Base-by-base conservation (phyloP, 441 rosid species). In the Populus hybrid region DNA sequence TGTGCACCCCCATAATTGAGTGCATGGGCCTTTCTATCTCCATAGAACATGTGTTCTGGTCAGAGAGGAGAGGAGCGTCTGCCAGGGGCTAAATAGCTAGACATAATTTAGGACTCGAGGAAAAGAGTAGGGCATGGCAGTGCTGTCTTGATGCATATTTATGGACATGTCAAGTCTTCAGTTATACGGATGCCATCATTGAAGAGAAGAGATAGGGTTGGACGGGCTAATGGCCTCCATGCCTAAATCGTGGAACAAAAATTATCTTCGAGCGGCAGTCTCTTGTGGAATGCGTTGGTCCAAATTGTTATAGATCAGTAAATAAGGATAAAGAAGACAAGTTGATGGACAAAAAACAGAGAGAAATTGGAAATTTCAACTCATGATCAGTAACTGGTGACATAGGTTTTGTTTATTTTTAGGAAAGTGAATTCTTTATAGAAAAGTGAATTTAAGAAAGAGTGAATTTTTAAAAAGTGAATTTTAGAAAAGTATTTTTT, bases 51-150 rank as follows among this genome's bases (percentile, higher is more conserved):
- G 67, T 61, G 76, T 73, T 28, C 21, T 57, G 30, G 63, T 50
- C 40, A 57, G 35, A 69, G 66, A 30, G 26, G 21, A 6, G 36
- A 10, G 69, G 69, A 73, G 76, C 69, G 76, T 73, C 69, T 63
- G 46, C 57, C n/a, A 8, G 30, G 11, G 11, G 32, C 12, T 20
- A 3, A 65, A 18, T n/a, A 5, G 57, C 65, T 73, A 61, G 76
- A 59, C 32, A 32, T 20, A n/a, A 30, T 18, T 12, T 16, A 50
- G 63, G 50, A 4, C 1, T n/a, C 6, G 35, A 21, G 14, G 23
- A 18, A 14, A 46, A 4, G 32, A 4, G 40, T 65, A 74, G 69
- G 46, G 70, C 6, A 2, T 9, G 72, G 63, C 61, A 24, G 23
- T 74, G 77, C 18, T 66, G 63, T 65, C n/a, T 63, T 35, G 30